Conservation (phyloP, 768 basidiomycete genomes). For the Piloderma croceum region DNA sequence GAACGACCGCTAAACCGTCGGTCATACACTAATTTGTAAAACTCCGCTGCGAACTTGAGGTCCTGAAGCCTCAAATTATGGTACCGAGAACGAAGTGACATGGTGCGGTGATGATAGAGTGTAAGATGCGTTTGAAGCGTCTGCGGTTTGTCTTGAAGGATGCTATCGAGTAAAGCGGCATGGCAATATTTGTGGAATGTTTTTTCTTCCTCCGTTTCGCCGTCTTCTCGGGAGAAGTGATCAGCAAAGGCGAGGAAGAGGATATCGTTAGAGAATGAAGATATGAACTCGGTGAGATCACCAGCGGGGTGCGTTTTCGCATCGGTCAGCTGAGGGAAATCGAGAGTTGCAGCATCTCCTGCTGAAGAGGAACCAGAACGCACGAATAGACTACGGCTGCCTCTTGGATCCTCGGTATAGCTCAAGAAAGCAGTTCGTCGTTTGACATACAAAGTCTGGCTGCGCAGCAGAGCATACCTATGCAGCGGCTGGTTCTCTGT, state of each 20-base stretch:
- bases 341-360: slow-evolving; percentile 79
- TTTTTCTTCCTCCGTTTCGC: slow-evolving; percentile 52
- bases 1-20: slow-evolving; percentile 66
- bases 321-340: slow-evolving; percentile 73
- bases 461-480: slow-evolving; percentile 60
- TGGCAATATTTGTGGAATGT: slow-evolving; percentile 69
- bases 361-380: slow-evolving; percentile 81
- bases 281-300: slow-evolving; percentile 80
- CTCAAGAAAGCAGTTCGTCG: slow-evolving; percentile 87
- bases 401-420: slow-evolving; percentile 91
- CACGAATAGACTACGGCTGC: slow-evolving; percentile 86
- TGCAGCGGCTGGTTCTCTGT: slow-evolving; percentile 63
- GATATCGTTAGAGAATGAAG: slow-evolving; percentile 78
- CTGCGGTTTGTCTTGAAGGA: slow-evolving; percentile 84
- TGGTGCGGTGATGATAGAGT: slow-evolving; percentile 61
- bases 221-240: slow-evolving; percentile 60
- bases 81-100: slow-evolving; percentile 50
- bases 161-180: slow-evolving; percentile 76
- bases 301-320: slow-evolving; percentile 61
- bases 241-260: slow-evolving; percentile 79
- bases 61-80: slow-evolving; percentile 70
- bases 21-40: slow-evolving; percentile 71
- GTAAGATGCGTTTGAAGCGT: slow-evolving; percentile 71
- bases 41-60: slow-evolving; percentile 67
- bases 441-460: slow-evolving; percentile 87